Evolutionary conservation across 2,329 filamentous ascomycete species (phyloP).

Genomic region (Pestalotiopsis sp.): DNA sequence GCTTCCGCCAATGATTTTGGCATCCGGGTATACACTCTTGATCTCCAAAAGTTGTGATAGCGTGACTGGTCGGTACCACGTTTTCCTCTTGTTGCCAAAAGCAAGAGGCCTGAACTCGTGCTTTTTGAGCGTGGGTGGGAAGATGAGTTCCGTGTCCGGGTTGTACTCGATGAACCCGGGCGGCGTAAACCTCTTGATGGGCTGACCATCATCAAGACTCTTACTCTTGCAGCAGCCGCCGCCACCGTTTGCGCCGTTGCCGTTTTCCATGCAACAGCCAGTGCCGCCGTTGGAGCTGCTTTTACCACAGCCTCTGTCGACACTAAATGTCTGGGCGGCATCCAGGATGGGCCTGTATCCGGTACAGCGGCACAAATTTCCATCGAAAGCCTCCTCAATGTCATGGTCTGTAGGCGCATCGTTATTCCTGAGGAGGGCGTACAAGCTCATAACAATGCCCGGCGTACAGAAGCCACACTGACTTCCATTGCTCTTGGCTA

Average conservation of each 20-base stretch:
- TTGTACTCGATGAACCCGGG: conserved; percentile 95
- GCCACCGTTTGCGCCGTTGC: conserved; percentile 46
- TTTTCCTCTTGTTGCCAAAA: conserved; percentile 93
- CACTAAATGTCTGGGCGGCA: conserved; percentile 86
- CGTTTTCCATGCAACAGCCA: conserved; percentile 75
- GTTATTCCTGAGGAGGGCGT: conserved; percentile 88
- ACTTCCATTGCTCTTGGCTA: conserved; percentile 89
- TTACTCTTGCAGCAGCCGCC: conserved; percentile 74
- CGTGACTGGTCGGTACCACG: conserved; percentile 89
- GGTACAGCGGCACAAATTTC: conserved; percentile 93
- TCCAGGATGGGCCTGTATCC: conserved; percentile 94
- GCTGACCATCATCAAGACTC: conserved; percentile 49
- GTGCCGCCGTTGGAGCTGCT: conserved; percentile 51
- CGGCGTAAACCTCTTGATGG: conserved; percentile 74
- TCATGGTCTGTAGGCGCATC: conserved; percentile 76
- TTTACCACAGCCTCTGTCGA: conserved; percentile 53
- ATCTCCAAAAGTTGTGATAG: conserved; percentile 88
- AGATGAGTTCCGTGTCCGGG: conserved; percentile 92
- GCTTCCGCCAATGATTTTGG: conserved; percentile 94
- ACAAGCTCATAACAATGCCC: conserved; percentile 97
- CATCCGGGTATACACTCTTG: conserved; percentile 80
- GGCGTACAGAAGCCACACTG: conserved; percentile 96
- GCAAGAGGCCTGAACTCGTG: conserved; percentile 80
- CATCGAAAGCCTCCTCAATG: conserved; percentile 95
- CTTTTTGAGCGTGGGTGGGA: conserved; percentile 82